phyloP scores from a whole-genome alignment of 768 basidiomycete species.

The Suillus ampliporus region DNA sequence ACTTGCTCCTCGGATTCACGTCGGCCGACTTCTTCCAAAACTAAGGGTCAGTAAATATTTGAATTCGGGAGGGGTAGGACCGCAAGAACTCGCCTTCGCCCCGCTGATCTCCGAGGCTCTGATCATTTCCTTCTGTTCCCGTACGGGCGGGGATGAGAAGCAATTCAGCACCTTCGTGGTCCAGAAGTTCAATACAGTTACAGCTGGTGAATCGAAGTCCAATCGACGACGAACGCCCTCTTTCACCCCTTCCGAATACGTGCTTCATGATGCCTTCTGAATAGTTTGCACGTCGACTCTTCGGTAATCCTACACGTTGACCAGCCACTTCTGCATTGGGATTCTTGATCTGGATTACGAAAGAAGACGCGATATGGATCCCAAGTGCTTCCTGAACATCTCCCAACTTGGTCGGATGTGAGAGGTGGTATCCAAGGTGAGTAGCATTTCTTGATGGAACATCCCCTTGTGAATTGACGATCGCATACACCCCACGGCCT shows the following conservation, averaged over 20 bases:
- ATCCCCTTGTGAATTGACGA: constrained; percentile 53
- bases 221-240: constrained; percentile 48
- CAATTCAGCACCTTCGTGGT: constrained; percentile 59
- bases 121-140: constrained; percentile 52
- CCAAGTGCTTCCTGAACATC: constrained; percentile 62
- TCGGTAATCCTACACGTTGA: constrained; percentile 29
- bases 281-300: constrained; percentile 47
- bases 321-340: constrained; percentile 51
- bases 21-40: constrained; percentile 45
- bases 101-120: constrained; percentile 56
- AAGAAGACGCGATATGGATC: constrained; percentile 56
- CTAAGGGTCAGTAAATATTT: constrained; percentile 31
- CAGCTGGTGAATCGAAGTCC: constrained; percentile 59
- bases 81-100: constrained; percentile 49
- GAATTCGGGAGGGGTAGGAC: not conserved
- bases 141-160: constrained; percentile 58
- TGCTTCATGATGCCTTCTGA: constrained; percentile 50
- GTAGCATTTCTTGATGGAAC: constrained; percentile 54
- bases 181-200: constrained; percentile 55
- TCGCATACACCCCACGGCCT: constrained; percentile 63
- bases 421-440: constrained; percentile 63
- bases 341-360: constrained; percentile 67
- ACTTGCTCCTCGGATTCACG: constrained; percentile 45
- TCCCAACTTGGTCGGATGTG: constrained; percentile 55
- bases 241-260: constrained; percentile 54